Base-by-base conservation (phyloP, 257 asterid species). In the Penstemon barbatus region DNA sequence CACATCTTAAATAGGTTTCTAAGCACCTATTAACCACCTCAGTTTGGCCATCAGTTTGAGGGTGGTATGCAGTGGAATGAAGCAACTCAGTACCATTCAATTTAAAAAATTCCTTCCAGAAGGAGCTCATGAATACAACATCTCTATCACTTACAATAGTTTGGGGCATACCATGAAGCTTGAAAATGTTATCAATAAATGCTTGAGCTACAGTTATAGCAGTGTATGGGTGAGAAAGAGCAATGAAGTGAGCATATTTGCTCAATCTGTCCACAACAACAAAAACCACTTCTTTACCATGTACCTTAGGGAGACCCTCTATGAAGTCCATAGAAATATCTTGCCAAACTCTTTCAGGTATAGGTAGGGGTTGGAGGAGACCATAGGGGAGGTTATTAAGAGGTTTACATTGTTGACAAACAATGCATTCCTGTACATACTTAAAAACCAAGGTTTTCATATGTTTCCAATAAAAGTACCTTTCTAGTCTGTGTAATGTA, bases 271-370 rank as follows among this genome's bases (percentile, higher is more conserved):
- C 69, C 3, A 72, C 71, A 0, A 65, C 54, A 4, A 72, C 71
- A 4, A 48, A 0, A 0, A 55, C 25, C 3, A 25, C 18, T 7
- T 42, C 64, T 7, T 12, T 54, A 0, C 40, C 61, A 0, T 15
- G 6, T 0, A 67, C 65, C 0, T 8, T 4, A 0, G 71, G 49
- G 6, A 65, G 4, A 0, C 45, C 50, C 5, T 57, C 66, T 2
- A 65, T 57, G 11, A 72, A 65, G 6, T 72, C 67, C 71, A 56
- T 65, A 0, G n/a, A 1, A 1, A 65, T 46, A 0, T 57, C 45
- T 0, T 11, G 5, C 67, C 55, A 72, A 0, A 37, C 25, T 2
- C 37, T 15, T 0, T 11, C 6, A 0, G 25, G 25, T 0, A 19
- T 19, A 0, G 25, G 25, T 19, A 19, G 1, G 1, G 25, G 25